These are phyloP conservation scores for Erythrobasidium hasegawianum DNA, from an alignment of 1,284 basidiomycete species.

Conservation along the genomic window DNA sequence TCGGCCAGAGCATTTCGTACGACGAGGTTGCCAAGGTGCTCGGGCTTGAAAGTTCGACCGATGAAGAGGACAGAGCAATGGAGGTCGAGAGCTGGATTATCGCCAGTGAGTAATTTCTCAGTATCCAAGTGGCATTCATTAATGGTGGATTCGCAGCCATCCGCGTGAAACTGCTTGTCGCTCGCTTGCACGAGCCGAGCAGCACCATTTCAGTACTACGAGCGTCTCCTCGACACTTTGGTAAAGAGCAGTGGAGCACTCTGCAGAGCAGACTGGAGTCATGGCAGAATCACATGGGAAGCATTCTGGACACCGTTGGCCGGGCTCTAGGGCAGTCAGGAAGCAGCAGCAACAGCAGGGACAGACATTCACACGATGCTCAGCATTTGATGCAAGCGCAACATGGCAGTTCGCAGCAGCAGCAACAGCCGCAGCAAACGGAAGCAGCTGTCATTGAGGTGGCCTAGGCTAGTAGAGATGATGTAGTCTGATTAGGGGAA, in stretches of 20 bases:
- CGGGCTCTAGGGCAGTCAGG: constrained; percentile 32
- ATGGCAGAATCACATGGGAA: constrained; percentile 70
- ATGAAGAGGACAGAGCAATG: constrained; percentile 55
- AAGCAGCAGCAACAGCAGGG: background rate
- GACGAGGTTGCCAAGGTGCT: constrained; percentile 65
- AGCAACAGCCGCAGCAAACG: constrained; percentile 13
- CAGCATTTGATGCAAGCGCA: constrained; percentile 3
- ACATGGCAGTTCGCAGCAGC: background rate
- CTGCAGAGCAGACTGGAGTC: constrained; percentile 71
- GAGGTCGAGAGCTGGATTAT: constrained; percentile 89
- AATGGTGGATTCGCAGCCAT: constrained; percentile 60
- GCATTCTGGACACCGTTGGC: constrained; percentile 65
- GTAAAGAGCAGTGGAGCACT: constrained; percentile 72
- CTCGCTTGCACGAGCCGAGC: constrained; percentile 78
- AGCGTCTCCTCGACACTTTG: constrained; percentile 73
- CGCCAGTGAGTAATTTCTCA: constrained; percentile 60
- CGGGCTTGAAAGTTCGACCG: constrained; percentile 53
- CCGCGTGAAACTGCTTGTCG: constrained; percentile 72
- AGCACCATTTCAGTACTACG: constrained; percentile 71
- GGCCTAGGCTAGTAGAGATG: background rate
- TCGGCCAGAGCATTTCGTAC: constrained; percentile 73
- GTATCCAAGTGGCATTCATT: background rate
- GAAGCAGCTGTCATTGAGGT: constrained; percentile 30
- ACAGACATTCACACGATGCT: background rate
- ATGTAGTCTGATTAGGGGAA: too few relatives aligned